phyloP scores from a whole-genome alignment of 306 rosid species.

The Cercis canadensis region DNA sequence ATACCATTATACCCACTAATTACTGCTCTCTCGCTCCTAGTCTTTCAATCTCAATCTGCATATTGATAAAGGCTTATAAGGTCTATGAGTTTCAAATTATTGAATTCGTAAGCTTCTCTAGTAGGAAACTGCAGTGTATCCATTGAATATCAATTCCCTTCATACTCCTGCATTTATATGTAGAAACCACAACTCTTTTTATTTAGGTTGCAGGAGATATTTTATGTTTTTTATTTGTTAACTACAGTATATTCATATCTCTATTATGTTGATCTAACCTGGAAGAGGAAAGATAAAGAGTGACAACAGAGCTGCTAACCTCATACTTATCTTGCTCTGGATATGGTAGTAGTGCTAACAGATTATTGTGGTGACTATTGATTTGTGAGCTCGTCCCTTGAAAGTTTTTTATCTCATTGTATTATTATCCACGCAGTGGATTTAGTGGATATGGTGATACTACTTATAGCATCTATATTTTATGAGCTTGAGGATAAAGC shows the following conservation, averaged over 20 bases:
- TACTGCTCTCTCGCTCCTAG: too few relatives aligned
- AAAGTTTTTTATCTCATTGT: neutral
- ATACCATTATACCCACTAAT: too few relatives aligned
- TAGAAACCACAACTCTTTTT: neutral
- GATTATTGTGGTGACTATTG: neutral
- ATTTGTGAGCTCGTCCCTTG: neutral
- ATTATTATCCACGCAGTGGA: neutral
- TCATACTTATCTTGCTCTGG: neutral
- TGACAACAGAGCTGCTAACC: neutral
- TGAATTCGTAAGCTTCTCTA: slow-evolving; percentile 7
- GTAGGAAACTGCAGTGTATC: too few relatives aligned
- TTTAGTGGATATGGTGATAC: too few relatives aligned
- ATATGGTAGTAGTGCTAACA: neutral
- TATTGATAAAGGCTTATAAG: neutral
- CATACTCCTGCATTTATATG: neutral
- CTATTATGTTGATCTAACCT: neutral
- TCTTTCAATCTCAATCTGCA: neutral
- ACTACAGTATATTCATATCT: neutral
- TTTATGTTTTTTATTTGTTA: neutral
- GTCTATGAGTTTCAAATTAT: neutral
- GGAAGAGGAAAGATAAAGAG: neutral
- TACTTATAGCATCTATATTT: neutral
- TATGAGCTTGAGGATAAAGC: neutral
- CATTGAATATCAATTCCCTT: neutral
- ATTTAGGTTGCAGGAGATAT: neutral